Evolutionary conservation across 371 early-diverging fungal species (phyloP).

Genomic region (Mortierella sp.): DNA sequence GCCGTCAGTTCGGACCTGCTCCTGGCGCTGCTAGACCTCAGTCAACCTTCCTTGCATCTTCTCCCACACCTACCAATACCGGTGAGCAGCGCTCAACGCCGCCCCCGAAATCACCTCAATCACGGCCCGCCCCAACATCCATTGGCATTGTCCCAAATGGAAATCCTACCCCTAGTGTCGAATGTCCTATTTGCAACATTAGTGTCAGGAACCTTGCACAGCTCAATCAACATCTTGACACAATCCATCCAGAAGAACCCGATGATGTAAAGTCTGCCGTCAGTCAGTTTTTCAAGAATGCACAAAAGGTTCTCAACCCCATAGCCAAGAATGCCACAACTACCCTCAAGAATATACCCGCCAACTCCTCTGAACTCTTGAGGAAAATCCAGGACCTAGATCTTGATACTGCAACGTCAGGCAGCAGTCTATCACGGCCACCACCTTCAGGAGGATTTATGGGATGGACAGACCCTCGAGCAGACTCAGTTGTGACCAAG

Average conservation of each 20-base stretch:
- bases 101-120: constrained; percentile 37
- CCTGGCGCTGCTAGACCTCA: constrained; percentile 6
- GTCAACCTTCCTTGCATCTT: constrained; percentile 7
- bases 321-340: constrained; percentile 47
- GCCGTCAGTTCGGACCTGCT: constrained; percentile 52
- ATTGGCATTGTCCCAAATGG: constrained; percentile 4
- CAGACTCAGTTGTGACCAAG: constrained; percentile 46
- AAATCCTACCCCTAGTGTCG: neutral
- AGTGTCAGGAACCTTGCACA: constrained; percentile 43
- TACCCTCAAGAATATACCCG: constrained; percentile 58
- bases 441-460: constrained; percentile 42
- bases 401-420: constrained; percentile 36
- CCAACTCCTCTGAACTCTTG: constrained; percentile 53
- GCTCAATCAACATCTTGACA: constrained; percentile 50
- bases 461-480: constrained; percentile 53
- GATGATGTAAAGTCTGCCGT: constrained; percentile 55
- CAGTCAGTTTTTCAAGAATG: constrained; percentile 41
- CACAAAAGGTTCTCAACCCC: constrained; percentile 53
- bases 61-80: neutral
- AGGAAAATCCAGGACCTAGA: constrained; percentile 54
- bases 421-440: constrained; percentile 40
- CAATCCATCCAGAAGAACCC: constrained; percentile 50
- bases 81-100: constrained; percentile 20
- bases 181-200: constrained; percentile 50
- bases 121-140: constrained; percentile 13